Percentiles rank a stretch among this genome's conserved stretches.
Evolutionary conservation across 352 stramenopile genomes (phyloP).

Genomic region (Salisapilia sapeloensis): DNA sequence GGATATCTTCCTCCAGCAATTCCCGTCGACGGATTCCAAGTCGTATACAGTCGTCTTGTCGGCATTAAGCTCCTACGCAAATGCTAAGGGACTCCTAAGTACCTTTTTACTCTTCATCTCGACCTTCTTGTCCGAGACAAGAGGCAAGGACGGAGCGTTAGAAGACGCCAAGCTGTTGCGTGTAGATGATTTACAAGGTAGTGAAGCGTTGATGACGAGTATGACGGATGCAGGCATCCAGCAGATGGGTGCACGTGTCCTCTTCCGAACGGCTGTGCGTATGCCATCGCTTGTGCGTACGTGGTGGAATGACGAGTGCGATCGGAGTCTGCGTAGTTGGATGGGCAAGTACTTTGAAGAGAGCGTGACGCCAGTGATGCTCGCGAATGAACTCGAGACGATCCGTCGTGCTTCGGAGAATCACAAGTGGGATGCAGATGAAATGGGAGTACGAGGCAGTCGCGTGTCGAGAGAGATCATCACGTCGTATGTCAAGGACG

Average conservation of each 20-base stretch:
- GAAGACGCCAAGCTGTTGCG: slow-evolving; percentile 30
- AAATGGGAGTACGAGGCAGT: slow-evolving; percentile 79
- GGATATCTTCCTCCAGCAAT: slow-evolving; percentile 72
- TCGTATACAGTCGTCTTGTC: slow-evolving; percentile 29
- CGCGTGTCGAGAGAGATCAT: slow-evolving; percentile 79
- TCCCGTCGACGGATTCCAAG: slow-evolving; percentile 19
- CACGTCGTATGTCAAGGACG: slow-evolving; percentile 87
- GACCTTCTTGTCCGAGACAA: slow-evolving; percentile 37
- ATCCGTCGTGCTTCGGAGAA: slow-evolving; percentile 44
- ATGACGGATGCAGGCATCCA: slow-evolving; percentile 24
- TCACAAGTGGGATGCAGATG: slow-evolving; percentile 44
- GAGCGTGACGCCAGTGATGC: slow-evolving; percentile 64
- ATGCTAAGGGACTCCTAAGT: slow-evolving; percentile 30
- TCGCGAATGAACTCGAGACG: slow-evolving; percentile 54
- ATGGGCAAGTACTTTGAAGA: slow-evolving; percentile 81
- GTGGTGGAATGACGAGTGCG: slow-evolving; percentile 85
- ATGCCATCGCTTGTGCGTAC: slow-evolving; percentile 76
- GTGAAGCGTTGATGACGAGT: slow-evolving; percentile 7
- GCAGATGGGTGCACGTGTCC: slow-evolving; percentile 35
- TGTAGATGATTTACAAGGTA: slow-evolving; percentile 16
- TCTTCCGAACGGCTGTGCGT: slow-evolving; percentile 68
- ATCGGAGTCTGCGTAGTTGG: slow-evolving; percentile 60
- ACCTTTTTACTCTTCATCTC: slow-evolving; percentile 48
- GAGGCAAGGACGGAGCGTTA: slow-evolving; percentile 14
- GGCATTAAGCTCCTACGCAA: slow-evolving; percentile 51